Evolutionary conservation across 2,329 filamentous ascomycete genomes (phyloP).

Genomic region (Myrmaecium sp.): DNA sequence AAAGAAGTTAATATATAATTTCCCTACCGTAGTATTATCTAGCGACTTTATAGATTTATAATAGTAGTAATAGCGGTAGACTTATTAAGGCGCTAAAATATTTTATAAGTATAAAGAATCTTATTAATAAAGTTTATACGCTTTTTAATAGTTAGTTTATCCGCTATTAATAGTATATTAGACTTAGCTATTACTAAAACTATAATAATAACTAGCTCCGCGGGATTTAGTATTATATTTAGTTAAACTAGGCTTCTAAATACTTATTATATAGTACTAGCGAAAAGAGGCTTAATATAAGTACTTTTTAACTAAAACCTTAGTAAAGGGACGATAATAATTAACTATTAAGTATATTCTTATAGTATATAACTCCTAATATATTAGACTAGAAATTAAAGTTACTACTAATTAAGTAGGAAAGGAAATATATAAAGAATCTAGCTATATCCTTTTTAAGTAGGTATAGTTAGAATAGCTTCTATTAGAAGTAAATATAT

Average conservation of each 20-base stretch:
- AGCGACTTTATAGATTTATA: background rate
- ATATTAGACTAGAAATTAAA: too few species aligned
- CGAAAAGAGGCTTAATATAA: background rate
- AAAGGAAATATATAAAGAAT: too few species aligned
- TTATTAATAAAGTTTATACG: background rate
- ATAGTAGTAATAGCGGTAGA: background rate
- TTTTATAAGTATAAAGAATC: too few species aligned
- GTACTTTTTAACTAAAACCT: background rate
- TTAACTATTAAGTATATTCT: too few species aligned
- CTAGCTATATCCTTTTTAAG: too few species aligned
- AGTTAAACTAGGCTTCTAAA: background rate
- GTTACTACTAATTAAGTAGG: too few species aligned
- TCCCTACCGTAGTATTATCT: background rate
- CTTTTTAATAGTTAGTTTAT: background rate
- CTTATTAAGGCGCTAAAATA: slow-evolving; percentile 1
- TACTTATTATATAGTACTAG: background rate
- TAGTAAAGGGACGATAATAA: too few species aligned
- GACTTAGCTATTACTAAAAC: background rate
- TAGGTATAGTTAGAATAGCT: too few species aligned
- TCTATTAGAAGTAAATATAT: too few species aligned
- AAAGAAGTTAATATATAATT: background rate
- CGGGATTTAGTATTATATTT: too few species aligned
- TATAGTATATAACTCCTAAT: too few species aligned
- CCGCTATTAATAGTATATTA: slow-evolving; percentile 1
- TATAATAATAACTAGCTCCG: background rate